These are phyloP conservation scores for Ceriops tagal DNA, from an alignment of 345 rosid genomes.

Conservation along the genomic window DNA sequence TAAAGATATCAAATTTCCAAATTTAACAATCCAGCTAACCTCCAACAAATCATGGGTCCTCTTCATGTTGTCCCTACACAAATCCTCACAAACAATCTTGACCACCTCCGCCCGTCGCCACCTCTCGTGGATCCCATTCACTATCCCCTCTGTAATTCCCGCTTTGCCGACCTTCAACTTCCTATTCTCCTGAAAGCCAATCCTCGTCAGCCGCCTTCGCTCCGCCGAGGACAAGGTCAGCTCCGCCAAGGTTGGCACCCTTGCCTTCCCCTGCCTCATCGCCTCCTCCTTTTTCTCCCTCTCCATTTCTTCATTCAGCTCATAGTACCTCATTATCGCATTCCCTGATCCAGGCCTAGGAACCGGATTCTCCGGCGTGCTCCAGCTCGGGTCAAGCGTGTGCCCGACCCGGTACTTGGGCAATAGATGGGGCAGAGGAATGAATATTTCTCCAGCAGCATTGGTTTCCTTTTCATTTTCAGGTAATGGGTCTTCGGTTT, in stretches of 20 bases:
- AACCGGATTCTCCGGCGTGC: slow-evolving; percentile 80
- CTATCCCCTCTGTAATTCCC: slow-evolving; percentile 91
- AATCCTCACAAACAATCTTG: slow-evolving; percentile 78
- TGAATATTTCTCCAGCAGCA: slow-evolving; percentile 71
- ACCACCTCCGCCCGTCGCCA: slow-evolving; percentile 81
- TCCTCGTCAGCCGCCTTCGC: slow-evolving; percentile 54
- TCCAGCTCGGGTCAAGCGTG: slow-evolving; percentile 93
- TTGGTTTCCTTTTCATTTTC: slow-evolving; percentile 2
- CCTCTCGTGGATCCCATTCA: slow-evolving; percentile 95
- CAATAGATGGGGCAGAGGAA: slow-evolving; percentile 59
- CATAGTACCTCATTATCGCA: slow-evolving; percentile 54
- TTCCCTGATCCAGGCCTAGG: slow-evolving; percentile 73
- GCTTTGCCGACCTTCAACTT: slow-evolving; percentile 83
- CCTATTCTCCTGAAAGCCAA: slow-evolving; percentile 61
- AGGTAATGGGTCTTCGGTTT: slow-evolving; percentile 6
- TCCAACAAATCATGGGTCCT: slow-evolving; percentile 94
- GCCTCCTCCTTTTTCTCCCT: slow-evolving; percentile 37
- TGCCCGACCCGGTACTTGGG: slow-evolving; percentile 81
- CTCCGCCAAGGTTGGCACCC: slow-evolving; percentile 76
- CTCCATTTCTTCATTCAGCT: slow-evolving; percentile 48
- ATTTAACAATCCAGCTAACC: slow-evolving; percentile 35
- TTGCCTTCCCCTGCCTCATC: slow-evolving; percentile 29
- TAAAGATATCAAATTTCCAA: neutral
- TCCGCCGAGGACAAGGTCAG: slow-evolving; percentile 51
- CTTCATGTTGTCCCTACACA: slow-evolving; percentile 81